Conservation (phyloP, 2,329 filamentous ascomycete species). For the Trichoderma sp. region DNA sequence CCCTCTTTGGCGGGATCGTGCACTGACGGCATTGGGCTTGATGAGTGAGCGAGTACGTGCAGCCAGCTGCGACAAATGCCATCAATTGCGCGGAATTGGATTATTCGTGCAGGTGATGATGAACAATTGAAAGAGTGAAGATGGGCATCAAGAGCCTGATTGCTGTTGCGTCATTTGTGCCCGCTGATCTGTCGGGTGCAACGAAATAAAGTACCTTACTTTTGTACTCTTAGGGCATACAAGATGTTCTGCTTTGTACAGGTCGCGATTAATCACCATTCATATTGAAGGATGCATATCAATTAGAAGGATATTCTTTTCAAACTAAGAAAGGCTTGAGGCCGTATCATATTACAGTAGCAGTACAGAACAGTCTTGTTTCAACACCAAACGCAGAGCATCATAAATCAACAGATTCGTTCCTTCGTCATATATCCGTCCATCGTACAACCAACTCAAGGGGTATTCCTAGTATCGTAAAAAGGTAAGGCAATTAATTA, state of each 20-base stretch:
- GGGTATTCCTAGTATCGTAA: neutral
- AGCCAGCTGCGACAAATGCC: neutral
- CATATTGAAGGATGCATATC: neutral
- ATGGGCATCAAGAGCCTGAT: neutral
- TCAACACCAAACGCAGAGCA: neutral
- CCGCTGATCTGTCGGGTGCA: neutral
- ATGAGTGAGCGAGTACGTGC: neutral
- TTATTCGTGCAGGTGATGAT: neutral
- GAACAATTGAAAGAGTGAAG: neutral
- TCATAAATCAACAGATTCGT: neutral
- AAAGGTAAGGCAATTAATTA: too few species aligned
- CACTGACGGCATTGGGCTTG: conserved; percentile 6
- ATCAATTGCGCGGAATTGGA: neutral
- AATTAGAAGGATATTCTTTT: neutral
- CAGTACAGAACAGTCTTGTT: neutral
- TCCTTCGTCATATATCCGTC: neutral
- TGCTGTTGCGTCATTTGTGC: conserved; percentile 15
- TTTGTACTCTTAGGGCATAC: neutral
- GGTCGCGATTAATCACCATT: neutral
- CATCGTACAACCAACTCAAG: neutral
- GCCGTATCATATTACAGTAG: neutral
- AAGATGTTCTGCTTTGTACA: too few species aligned
- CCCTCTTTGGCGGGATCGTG: conserved; percentile 26
- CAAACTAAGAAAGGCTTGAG: neutral
- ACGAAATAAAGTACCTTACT: neutral